Base-by-base conservation (phyloP, 768 basidiomycete species). In the Leucogyrophana mollusca region DNA sequence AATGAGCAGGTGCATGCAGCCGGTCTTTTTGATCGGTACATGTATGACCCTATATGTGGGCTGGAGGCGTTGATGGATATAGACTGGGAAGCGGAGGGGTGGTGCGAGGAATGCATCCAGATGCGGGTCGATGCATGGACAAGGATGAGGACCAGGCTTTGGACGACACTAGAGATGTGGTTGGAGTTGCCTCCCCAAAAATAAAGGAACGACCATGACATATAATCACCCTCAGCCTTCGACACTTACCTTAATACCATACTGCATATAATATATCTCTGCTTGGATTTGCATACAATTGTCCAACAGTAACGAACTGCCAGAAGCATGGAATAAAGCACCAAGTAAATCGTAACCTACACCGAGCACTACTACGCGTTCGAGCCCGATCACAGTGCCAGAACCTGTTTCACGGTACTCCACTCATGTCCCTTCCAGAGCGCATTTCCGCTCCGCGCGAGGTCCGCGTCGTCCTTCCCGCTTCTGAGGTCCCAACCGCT, bases 31-130 rank as follows among this genome's bases (percentile, higher is more conserved):
- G 62, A 61, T 20, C 50, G 56, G 20, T 62, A 59, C 18, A 51
- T 66, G 40, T 53, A 54, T 36, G 70, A 74, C 44, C 65, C 68
- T 11, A 40, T 73, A 25, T 62, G 56, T 40, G 73, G 70, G 11
- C 47, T 74, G 18, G 56, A 65, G 41, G 53, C 45, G 17, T 51
- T 74, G 25, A 48, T 56, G n/a, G 57, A 61, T 0, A 54, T 66
- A 22, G 50, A 61, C 10, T 61, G 58, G 50, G 51, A 40, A 39
- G 55, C 51, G 5, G 54, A 60, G 22, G 70, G 67, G 8, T 71
- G 59, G 45, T 74, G 73, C 47, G 49, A 52, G 17, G 60, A 51
- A 23, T 73, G 73, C 51, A 61, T 66, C 20, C 37, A 46, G 33
- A 52, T 47, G 40, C 51, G 65, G 43, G 48, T 52, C 38, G 56